Evolutionary conservation across 345 rosid species (phyloP).

Genomic region (Theobroma cacao): DNA sequence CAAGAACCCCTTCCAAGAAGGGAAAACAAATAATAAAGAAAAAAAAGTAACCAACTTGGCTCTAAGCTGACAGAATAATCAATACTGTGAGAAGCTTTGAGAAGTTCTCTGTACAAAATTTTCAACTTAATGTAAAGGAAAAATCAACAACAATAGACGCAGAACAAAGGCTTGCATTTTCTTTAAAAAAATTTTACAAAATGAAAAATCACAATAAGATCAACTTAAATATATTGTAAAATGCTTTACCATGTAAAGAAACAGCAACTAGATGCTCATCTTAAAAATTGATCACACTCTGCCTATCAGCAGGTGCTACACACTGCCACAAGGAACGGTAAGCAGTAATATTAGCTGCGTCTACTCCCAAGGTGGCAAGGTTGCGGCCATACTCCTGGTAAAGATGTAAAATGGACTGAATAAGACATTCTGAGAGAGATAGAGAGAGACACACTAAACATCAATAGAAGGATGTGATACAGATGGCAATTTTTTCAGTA

Average conservation of each 20-base stretch:
- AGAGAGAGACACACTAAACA: not conserved
- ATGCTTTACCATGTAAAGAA: not conserved
- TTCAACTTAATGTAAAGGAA: not conserved
- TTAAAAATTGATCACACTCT: conserved; percentile 43
- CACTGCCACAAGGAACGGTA: conserved; percentile 85
- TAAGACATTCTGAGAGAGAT: not conserved
- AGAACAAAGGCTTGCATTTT: not conserved
- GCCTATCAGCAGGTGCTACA: conserved; percentile 82
- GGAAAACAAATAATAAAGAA: no score
- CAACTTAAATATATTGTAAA: not conserved
- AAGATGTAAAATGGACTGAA: not conserved
- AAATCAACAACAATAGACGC: not conserved
- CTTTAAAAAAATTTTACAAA: no score
- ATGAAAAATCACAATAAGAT: not conserved
- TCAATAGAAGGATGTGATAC: not conserved
- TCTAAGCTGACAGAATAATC: not conserved
- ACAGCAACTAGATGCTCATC: not conserved
- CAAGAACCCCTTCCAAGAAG: no score
- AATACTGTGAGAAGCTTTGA: not conserved
- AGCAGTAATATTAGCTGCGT: conserved; percentile 60
- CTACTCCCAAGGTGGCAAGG: conserved; percentile 66
- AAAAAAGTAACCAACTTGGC: not conserved
- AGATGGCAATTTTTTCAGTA: not conserved
- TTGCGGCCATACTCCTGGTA: conserved; percentile 83
- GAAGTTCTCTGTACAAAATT: not conserved